Percentiles rank a stretch among this genome's conserved stretches.
These are phyloP conservation scores for Mycena citricolor DNA, from an alignment of 1,284 basidiomycete genomes.

Conservation along the genomic window DNA sequence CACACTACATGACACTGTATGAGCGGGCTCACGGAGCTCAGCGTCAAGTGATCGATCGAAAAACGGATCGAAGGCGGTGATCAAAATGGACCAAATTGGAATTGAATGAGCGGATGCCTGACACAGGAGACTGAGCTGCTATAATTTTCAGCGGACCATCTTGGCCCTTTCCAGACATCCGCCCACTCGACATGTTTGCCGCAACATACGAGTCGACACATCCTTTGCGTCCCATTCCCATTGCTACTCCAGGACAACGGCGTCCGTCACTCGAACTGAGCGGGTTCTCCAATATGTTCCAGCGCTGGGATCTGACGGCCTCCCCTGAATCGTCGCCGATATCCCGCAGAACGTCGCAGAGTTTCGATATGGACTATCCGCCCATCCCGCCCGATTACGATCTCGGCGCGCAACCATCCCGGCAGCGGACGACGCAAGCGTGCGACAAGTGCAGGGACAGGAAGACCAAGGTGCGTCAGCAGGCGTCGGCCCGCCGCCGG, in stretches of 20 bases:
- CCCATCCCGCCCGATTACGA: constrained; percentile 5
- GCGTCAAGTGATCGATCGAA: background rate
- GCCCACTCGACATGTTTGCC: background rate
- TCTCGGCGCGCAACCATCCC: constrained; percentile 27
- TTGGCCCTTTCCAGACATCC: background rate
- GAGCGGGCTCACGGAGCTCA: constrained; percentile 9
- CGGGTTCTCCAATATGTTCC: constrained; percentile 13
- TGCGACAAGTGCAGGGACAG: constrained; percentile 58
- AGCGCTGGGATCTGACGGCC: constrained; percentile 13
- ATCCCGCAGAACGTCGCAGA: constrained; percentile 9
- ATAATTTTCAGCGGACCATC: constrained; percentile 3
- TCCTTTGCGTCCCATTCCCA: constrained; percentile 6
- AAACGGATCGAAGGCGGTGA: constrained; percentile 1
- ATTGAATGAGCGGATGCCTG: background rate
- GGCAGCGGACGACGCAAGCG: constrained; percentile 53
- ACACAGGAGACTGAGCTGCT: too few relatives aligned
- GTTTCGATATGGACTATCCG: constrained; percentile 18
- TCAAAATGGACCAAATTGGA: constrained; percentile 3
- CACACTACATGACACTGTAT: constrained; percentile 14
- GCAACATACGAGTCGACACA: constrained; percentile 1
- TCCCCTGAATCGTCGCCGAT: constrained; percentile 3
- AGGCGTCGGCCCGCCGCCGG: background rate
- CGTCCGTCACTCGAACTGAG: constrained; percentile 11
- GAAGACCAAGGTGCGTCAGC: constrained; percentile 51
- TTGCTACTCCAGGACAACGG: background rate